Evolutionary conservation across 768 basidiomycete genomes (phyloP), one percentile per base, ranked within the genome.

Genomic region (Podaxis sp.): DNA sequence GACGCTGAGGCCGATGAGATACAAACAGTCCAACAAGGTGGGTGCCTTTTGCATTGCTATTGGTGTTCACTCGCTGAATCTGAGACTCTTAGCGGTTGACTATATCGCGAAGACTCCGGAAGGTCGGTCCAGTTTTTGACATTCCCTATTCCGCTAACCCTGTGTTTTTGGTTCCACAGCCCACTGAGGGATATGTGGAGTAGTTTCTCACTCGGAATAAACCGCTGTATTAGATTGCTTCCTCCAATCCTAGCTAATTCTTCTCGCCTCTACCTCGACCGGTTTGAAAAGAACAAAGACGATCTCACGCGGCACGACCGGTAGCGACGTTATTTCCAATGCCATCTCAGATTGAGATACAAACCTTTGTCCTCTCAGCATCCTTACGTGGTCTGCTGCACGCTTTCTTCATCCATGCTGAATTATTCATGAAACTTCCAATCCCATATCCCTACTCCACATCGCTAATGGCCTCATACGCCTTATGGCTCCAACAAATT

Each of bases 1-100:
- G 97, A 99, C 69, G 88, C 84, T 38, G 97, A 99, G 74, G 96
- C 95, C 9, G 96, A 98, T 73, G 88, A 87, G 68, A 98, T 98
- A 71, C 87, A 86, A 68, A 94, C 92, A 5, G 91, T 98, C 56
- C 84, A 86, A 66, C 90, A 98, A 74, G 96, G 95, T 95, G 69
- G 59, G 83, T 48, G 71, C 55, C 46, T 28, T 37, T 47, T n/a
- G 10, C 56, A 56, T 9, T 50, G 32, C 61, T 52, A 59, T 21
- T 61, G 64, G 13, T 9, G 40, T 60, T 50, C 53, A 69, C 57
- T 63, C 50, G 66, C 64, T 64, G 64, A 63, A 36, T 18, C 64
- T 57, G 37, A 59, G 62, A 57, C 63, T 51, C 65, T 13, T 69
- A 96, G 95, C 95, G 59, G 91, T 98, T 70, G 92, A 97, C 73